Evolutionary conservation across 163 green algal genomes (phyloP), one percentile per base, ranked within the genome.

Genomic region (Smithsoniella earleae): DNA sequence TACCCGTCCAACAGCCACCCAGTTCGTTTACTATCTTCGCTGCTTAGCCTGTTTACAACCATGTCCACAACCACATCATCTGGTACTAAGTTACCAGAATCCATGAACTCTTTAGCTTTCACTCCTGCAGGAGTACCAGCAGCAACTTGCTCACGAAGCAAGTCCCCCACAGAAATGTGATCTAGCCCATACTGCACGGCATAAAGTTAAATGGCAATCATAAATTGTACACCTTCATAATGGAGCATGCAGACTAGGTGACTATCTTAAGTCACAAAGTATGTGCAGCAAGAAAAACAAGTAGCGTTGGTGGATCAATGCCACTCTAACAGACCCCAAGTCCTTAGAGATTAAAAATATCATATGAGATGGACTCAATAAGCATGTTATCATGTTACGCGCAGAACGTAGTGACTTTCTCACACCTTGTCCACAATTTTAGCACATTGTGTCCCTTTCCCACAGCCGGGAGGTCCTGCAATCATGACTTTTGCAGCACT

Each of bases 1-100:
- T 98, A 99, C 46, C 95, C 95, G 75, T 99, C 95, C 75, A 99
- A 82, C 46, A 99, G 86, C 94, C 94, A 99, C 34, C 95, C 95
- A 1, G 79, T 22, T 73, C 76, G 74, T 87, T 88, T 3, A 94
- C 86, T 89, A 95, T 94, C 33, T 90, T 85, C 54, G 94, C 22
- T 5, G 36, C 46, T 27, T 22, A 46, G 66, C 18, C 16, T 30
- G 18, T 33, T 20, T 10, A 64, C 40, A 45, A 86, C 77, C 73
- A 79, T 79, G 55, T 76, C 79, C 38, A 85, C 85, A 4, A 92
- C 83, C 18, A 94, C 89, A 74, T 97, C 90, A 62, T 98, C 90
- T 13, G 94, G 91, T 55, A 99, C 94, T 38, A 99, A 84, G 36
- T 91, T 76, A 38, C 94, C 94, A 25, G 77, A 66, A 73, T 97